Evolutionary conservation across 2,329 filamentous ascomycete genomes (phyloP).

Genomic region (Neofusicoccum ribis): DNA sequence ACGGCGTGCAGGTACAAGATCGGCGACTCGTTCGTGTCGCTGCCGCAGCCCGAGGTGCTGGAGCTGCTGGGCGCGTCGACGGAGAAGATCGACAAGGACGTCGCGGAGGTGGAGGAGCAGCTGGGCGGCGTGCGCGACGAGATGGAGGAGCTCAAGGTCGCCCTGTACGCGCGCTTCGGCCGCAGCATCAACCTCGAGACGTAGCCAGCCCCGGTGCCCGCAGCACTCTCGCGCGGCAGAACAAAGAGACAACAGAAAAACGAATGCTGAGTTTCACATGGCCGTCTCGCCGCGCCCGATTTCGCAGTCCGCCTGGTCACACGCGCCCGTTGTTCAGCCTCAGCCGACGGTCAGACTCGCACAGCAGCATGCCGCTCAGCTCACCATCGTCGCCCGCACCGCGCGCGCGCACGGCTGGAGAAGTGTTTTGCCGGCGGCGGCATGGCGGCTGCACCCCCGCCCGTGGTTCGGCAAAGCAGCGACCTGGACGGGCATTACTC

Average conservation of each 20-base stretch:
- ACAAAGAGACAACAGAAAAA: not conserved
- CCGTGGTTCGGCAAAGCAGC: not conserved
- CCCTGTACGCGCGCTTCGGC: constrained; percentile 91
- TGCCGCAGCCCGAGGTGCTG: constrained; percentile 82
- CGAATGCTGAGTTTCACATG: not conserved
- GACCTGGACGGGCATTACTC: not conserved
- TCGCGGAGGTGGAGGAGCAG: constrained; percentile 74
- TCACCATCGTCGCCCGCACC: not conserved
- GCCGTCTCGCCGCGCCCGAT: not conserved
- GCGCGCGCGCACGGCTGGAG: not conserved
- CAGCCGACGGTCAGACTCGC: not conserved
- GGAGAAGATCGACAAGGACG: constrained; percentile 73
- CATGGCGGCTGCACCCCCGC: not conserved
- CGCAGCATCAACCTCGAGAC: constrained; percentile 96
- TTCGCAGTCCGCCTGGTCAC: not conserved
- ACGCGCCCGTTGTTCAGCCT: too few species aligned
- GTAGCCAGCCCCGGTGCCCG: constrained; percentile 43
- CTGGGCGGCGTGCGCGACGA: constrained; percentile 75
- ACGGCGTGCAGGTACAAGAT: constrained; percentile 76
- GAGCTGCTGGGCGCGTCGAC: constrained; percentile 75
- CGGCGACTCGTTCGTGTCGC: constrained; percentile 89
- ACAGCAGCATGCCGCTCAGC: not conserved
- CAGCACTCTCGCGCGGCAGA: not conserved
- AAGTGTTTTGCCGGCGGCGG: not conserved
- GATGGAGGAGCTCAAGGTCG: constrained; percentile 86